phyloP scores from a whole-genome alignment of 2,329 filamentous ascomycete species.

The Trichoderma breve region DNA sequence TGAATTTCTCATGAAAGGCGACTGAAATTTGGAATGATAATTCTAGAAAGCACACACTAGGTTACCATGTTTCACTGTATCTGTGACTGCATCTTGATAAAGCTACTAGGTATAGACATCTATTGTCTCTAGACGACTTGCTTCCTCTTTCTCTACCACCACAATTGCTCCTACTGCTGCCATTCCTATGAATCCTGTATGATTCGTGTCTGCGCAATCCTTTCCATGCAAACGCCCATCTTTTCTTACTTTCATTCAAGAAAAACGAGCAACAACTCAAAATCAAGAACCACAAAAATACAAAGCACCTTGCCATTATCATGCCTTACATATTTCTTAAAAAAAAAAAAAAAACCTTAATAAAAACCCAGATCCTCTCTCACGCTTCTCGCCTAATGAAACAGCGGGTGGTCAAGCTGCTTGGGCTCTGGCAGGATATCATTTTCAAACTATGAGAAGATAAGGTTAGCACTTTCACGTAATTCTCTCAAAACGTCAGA shows the following conservation, averaged over 20 bases:
- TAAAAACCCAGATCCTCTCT: not conserved
- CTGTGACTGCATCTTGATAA: not conserved
- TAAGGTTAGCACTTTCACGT: not conserved
- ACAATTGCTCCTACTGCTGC: not conserved
- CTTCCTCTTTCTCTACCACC: not conserved
- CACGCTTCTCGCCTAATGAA: conserved; percentile 32
- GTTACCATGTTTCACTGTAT: not conserved
- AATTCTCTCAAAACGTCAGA: not conserved
- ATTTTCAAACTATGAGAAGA: conserved; percentile 40
- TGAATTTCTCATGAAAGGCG: not conserved
- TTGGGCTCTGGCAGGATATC: conserved; percentile 36
- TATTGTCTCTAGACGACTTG: not conserved
- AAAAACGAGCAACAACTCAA: not conserved
- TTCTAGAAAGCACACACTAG: not conserved
- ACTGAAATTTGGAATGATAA: not conserved
- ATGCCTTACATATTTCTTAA: conserved; percentile 7
- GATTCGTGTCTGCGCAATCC: not conserved
- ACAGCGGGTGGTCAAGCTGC: conserved; percentile 36
- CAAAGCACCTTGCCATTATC: conserved; percentile 2
- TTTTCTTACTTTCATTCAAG: conserved; percentile 6
- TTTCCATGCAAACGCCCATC: conserved; percentile 1
- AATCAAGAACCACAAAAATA: not conserved
- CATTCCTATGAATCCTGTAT: not conserved
- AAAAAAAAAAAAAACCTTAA: not conserved
- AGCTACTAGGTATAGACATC: not conserved